Evolutionary conservation across 2,329 filamentous ascomycete species (phyloP).

Genomic region (Xylariaceae sp.): DNA sequence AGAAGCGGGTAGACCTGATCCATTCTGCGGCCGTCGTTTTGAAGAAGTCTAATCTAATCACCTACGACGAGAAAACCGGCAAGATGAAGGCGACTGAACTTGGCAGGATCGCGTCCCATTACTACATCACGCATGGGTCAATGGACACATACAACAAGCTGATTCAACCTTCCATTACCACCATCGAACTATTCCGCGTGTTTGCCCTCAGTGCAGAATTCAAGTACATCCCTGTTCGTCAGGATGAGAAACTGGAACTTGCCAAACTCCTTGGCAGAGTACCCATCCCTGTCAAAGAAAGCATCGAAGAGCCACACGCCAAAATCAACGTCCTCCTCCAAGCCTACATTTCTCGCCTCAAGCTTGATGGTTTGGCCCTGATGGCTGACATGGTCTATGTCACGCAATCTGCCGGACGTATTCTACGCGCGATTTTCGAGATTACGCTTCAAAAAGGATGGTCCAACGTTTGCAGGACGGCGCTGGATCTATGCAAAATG

Average conservation of each 20-base stretch:
- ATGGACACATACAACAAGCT: constrained; percentile 97
- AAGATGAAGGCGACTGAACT: constrained; percentile 87
- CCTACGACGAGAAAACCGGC: constrained; percentile 92
- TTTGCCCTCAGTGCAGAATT: constrained; percentile 97
- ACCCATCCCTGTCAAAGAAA: constrained; percentile 94
- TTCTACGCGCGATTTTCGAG: constrained; percentile 91
- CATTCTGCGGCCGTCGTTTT: constrained; percentile 87
- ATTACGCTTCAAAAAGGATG: constrained; percentile 97
- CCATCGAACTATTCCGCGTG: constrained; percentile 93
- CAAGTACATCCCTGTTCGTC: constrained; percentile 96
- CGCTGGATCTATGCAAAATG: constrained; percentile 96
- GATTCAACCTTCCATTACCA: constrained; percentile 85
- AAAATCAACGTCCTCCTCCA: constrained; percentile 98
- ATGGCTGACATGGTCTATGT: constrained; percentile 99
- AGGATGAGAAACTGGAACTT: constrained; percentile 95
- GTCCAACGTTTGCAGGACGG: constrained; percentile 87
- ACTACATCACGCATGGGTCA: constrained; percentile 93
- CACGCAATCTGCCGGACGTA: constrained; percentile 94
- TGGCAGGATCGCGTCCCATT: constrained; percentile 92
- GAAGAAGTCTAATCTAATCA: constrained; percentile 81
- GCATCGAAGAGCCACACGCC: constrained; percentile 90
- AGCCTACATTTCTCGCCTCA: constrained; percentile 91
- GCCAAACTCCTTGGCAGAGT: constrained; percentile 86
- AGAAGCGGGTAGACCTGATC: constrained; percentile 94
- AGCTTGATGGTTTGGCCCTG: constrained; percentile 85